A percentile compares a stretch with the other conserved stretches of the same genome.
phyloP scores from a whole-genome alignment of 179 eudicot genomes.

The Pouteria campechiana region DNA sequence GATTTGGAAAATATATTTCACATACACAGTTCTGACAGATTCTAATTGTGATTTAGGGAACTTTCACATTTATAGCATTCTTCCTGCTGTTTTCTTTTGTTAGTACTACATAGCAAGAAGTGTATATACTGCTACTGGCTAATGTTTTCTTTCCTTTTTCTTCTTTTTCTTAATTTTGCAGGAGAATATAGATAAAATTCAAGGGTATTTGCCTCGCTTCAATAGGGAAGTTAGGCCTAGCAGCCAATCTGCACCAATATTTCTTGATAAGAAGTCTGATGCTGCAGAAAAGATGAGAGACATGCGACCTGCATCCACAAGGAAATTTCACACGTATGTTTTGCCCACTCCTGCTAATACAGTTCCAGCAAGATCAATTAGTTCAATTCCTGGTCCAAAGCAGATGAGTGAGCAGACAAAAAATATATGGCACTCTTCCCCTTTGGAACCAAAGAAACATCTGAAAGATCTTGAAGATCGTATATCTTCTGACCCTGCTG shows the following conservation, averaged over 20 bases:
- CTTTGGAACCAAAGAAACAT: conserved; percentile 29
- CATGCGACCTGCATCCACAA: conserved; percentile 39
- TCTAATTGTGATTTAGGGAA: no score
- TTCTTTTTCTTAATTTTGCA: conserved; percentile 17
- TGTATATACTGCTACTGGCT: no score
- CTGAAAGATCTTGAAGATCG: conserved; percentile 25
- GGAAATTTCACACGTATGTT: conserved; percentile 50
- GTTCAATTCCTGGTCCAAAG: conserved; percentile 22
- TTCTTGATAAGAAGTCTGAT: conserved; percentile 46
- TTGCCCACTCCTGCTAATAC: conserved; percentile 73
- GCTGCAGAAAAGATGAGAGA: conserved; percentile 51
- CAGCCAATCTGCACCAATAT: conserved; percentile 88
- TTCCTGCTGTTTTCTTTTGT: no score
- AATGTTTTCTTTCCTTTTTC: not conserved
- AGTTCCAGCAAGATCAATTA: conserved; percentile 16
- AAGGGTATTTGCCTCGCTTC: conserved; percentile 18
- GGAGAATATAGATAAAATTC: conserved; percentile 25
- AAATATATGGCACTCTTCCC: conserved; percentile 42
- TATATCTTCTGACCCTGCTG: conserved; percentile 30
- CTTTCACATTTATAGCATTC: no score
- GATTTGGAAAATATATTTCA: no score
- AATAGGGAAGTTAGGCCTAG: conserved; percentile 23
- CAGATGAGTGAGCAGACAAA: conserved; percentile 8
- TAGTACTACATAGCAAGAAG: no score
- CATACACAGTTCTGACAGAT: no score